phyloP scores from a whole-genome alignment of 2,329 filamentous ascomycete genomes.

The Exophiala dermatitidis region DNA sequence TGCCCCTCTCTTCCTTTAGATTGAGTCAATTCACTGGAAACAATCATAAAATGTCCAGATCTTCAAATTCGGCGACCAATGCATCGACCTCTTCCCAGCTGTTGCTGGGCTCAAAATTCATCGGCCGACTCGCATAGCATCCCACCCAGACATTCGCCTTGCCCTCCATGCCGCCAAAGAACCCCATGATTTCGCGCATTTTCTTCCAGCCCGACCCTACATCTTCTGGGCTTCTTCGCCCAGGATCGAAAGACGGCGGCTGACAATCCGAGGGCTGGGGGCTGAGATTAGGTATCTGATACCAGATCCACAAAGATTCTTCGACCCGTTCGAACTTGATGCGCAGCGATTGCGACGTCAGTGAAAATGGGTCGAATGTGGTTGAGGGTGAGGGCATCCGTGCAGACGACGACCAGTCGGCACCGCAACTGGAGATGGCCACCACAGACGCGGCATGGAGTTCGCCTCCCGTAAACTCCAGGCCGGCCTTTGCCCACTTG shows the following conservation, averaged over 20 bases:
- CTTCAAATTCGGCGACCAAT: constrained; percentile 46
- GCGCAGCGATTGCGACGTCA: constrained; percentile 34
- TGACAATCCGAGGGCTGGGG: background rate
- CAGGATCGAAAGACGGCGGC: constrained; percentile 1
- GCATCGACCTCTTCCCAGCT: constrained; percentile 31
- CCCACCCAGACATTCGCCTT: constrained; percentile 50
- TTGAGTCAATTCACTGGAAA: background rate
- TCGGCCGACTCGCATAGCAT: constrained; percentile 52
- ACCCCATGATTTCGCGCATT: constrained; percentile 54
- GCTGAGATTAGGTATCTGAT: constrained; percentile 39
- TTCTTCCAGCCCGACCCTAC: constrained; percentile 49
- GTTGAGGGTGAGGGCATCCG: constrained; percentile 13
- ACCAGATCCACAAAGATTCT: constrained; percentile 52
- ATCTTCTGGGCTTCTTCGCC: constrained; percentile 32
- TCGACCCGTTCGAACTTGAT: constrained; percentile 53
- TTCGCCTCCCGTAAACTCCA: constrained; percentile 50
- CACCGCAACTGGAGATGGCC: constrained; percentile 48
- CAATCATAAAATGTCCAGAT: constrained; percentile 43
- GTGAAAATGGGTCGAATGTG: constrained; percentile 16
- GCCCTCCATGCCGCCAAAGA: constrained; percentile 54
- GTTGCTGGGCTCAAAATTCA: constrained; percentile 28
- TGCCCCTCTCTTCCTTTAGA: background rate
- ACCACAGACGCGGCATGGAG: constrained; percentile 51
- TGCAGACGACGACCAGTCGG: constrained; percentile 46
- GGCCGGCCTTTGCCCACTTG: constrained; percentile 56